Conservation (phyloP, 371 early-diverging fungal genomes). For the Cokeromyces recurvatus region DNA sequence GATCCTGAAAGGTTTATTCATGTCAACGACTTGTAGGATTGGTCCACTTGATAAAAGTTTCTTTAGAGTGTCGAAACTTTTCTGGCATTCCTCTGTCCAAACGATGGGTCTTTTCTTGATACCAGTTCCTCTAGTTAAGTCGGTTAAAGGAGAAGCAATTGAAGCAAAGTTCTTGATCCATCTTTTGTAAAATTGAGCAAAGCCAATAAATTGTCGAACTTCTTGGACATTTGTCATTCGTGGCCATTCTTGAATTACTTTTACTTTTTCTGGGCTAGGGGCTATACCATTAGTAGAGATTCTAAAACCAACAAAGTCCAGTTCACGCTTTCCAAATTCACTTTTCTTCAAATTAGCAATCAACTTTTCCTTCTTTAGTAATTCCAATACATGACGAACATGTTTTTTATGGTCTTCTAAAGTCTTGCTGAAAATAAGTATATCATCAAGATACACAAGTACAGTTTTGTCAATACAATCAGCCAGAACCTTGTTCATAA, state of each 20-base stretch:
- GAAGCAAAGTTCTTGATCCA: constrained; percentile 26
- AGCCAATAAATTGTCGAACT: constrained; percentile 30
- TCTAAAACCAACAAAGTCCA: constrained; percentile 42
- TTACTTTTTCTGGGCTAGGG: constrained; percentile 22
- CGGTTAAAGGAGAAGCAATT: constrained; percentile 34
- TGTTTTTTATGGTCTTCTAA: constrained; percentile 42
- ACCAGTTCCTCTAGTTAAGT: constrained; percentile 23
- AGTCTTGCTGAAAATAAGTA: constrained; percentile 47
- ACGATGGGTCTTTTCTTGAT: constrained; percentile 13
- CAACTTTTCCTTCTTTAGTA: constrained; percentile 29
- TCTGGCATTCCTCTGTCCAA: constrained; percentile 17
- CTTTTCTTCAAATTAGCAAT: constrained; percentile 49
- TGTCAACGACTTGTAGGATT: neutral
- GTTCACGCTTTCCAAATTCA: constrained; percentile 22
- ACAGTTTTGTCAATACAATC: constrained; percentile 28
- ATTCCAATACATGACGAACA: constrained; percentile 24
- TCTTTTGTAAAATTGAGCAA: constrained; percentile 26
- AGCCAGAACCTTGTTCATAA: constrained; percentile 16
- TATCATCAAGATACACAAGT: constrained; percentile 55
- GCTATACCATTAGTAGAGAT: constrained; percentile 25
- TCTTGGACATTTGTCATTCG: constrained; percentile 29
- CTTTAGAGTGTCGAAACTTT: constrained; percentile 1
- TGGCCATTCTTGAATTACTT: constrained; percentile 30
- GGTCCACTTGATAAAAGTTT: neutral
- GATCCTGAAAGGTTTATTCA: neutral